phyloP scores from a whole-genome alignment of 495 filamentous ascomycete genomes.

The Staphylotrichum tortipilum region DNA sequence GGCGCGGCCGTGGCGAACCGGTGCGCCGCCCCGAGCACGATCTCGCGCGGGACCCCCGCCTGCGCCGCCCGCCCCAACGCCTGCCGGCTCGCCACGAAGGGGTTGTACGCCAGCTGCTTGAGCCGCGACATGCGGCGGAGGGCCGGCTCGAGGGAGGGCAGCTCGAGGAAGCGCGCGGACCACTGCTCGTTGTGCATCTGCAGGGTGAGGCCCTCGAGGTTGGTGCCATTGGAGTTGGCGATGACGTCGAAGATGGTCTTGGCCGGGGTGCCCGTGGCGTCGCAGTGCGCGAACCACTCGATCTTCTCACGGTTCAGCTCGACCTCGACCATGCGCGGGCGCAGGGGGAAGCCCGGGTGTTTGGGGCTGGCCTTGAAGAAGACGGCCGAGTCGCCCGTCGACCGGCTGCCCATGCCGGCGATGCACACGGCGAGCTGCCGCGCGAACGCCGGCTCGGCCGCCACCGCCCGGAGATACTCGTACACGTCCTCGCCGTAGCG shows the following conservation, averaged over 20 bases:
- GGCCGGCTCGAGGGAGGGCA: too few species aligned
- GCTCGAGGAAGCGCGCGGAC: too few species aligned
- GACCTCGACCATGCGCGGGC: neutral
- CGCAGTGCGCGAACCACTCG: neutral
- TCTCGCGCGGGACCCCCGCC: neutral
- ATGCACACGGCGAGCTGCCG: neutral
- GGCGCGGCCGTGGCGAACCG: neutral
- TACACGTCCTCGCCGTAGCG: neutral
- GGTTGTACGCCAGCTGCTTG: too few species aligned
- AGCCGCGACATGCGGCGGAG: too few species aligned
- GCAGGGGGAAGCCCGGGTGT: neutral
- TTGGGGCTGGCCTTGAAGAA: neutral
- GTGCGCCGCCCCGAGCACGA: neutral
- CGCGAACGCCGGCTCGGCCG: neutral
- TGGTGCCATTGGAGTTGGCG: neutral
- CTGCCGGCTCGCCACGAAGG: too few species aligned
- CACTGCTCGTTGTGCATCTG: too few species aligned
- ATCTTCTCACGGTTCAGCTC: neutral
- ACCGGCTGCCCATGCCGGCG: too few species aligned
- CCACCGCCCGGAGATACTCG: neutral
- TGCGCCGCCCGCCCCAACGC: too few species aligned
- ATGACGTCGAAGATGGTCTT: neutral
- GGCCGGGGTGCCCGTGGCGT: neutral
- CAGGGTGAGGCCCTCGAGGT: neutral
- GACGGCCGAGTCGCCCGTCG: neutral